Conservation (phyloP, 768 basidiomycete species). For the Mycena belliarum region DNA sequence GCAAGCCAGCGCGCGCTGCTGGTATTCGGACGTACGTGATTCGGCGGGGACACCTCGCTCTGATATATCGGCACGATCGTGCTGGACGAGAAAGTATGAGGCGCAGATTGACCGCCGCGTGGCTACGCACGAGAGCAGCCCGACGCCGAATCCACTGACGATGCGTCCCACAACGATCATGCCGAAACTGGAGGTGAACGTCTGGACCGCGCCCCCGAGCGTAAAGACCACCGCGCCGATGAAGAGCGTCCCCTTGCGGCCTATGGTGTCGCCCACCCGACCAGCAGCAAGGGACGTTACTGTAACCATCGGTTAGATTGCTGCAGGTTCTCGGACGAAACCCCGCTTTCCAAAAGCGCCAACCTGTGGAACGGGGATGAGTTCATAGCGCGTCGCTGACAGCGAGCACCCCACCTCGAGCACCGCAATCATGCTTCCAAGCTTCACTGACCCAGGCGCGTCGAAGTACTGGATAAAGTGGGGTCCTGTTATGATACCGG, state of each 20-base stretch:
- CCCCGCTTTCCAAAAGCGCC: background rate
- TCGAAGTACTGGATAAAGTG: conserved; percentile 83
- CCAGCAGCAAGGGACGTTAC: conserved; percentile 65
- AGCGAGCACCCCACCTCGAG: conserved; percentile 88
- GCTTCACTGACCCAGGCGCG: conserved; percentile 68
- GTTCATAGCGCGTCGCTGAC: conserved; percentile 35
- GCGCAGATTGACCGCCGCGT: background rate
- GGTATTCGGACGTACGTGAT: conserved; percentile 57
- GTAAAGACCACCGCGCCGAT: conserved; percentile 82
- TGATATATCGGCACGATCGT: conserved; percentile 95
- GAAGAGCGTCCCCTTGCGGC: conserved; percentile 84
- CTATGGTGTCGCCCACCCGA: conserved; percentile 81
- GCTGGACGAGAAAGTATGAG: conserved; percentile 37
- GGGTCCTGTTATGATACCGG: conserved; percentile 88
- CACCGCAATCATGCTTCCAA: conserved; percentile 92
- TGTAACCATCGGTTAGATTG: background rate
- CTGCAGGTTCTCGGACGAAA: background rate
- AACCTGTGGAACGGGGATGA: background rate
- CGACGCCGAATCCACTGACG: conserved; percentile 86
- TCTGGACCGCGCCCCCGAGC: conserved; percentile 84
- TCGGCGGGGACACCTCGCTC: conserved; percentile 91
- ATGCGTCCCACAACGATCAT: conserved; percentile 83
- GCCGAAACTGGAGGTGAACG: conserved; percentile 74
- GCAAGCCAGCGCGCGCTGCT: background rate
- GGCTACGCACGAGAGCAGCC: conserved; percentile 73